These are phyloP conservation scores for Ophiostoma quercus DNA, from an alignment of 2,329 filamentous ascomycete genomes.

Conservation along the genomic window DNA sequence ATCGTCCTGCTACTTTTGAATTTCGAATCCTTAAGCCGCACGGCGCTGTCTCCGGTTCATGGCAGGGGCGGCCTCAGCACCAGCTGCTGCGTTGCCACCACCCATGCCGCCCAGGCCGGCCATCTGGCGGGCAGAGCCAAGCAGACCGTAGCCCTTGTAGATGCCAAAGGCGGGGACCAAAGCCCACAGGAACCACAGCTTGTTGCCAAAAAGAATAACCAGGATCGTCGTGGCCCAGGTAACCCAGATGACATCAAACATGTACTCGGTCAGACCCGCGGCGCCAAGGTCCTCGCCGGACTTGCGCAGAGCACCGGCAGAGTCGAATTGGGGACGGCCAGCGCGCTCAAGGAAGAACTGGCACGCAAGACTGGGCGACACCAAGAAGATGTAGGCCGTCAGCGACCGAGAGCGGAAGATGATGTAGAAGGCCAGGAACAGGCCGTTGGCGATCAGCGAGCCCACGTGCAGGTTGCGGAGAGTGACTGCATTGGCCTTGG, in stretches of 20 bases:
- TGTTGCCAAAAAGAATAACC: conserved; percentile 76
- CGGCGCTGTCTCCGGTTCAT: conserved; percentile 53
- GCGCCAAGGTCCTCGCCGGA: conserved; percentile 85
- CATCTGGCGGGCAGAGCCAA: conserved; percentile 52
- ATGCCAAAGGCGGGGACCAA: conserved; percentile 52
- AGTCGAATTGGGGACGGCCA: conserved; percentile 69
- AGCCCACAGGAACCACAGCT: conserved; percentile 56
- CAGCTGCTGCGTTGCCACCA: conserved; percentile 33
- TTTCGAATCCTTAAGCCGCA: conserved; percentile 39
- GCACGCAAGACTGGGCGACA: conserved; percentile 68
- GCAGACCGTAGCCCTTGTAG: conserved; percentile 50
- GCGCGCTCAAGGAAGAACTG: conserved; percentile 81
- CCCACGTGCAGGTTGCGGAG: conserved; percentile 79
- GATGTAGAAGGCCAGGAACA: conserved; percentile 70
- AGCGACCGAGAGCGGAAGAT: conserved; percentile 60
- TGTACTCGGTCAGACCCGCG: conserved; percentile 87
- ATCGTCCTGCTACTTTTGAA: background rate
- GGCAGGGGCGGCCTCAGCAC: conserved; percentile 33
- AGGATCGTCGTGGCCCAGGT: conserved; percentile 73
- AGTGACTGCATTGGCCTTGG: conserved; percentile 69
- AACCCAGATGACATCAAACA: conserved; percentile 96
- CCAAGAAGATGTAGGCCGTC: conserved; percentile 65
- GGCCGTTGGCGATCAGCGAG: conserved; percentile 62
- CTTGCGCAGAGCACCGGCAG: conserved; percentile 61
- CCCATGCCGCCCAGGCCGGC: conserved; percentile 39